A percentile compares a stretch with the other conserved stretches of the same genome.
These are phyloP conservation scores for Meyerozyma carpophila DNA, from an alignment of 1,139 yeast genomes.

Conservation along the genomic window DNA sequence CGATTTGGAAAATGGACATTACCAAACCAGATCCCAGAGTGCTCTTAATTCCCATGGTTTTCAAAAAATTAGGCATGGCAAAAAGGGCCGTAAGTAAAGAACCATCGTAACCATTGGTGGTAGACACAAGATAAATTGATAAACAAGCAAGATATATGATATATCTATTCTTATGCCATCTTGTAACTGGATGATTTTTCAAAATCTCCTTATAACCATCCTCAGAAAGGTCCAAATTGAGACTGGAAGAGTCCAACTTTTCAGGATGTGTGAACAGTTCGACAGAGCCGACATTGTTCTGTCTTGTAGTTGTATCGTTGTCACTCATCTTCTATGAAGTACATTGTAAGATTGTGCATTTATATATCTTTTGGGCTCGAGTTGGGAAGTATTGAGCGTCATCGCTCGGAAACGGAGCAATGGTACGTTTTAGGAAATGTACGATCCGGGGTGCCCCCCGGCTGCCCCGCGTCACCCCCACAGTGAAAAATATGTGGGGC, in stretches of 20 bases:
- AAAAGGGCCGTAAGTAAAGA: not conserved
- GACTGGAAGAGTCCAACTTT: not conserved
- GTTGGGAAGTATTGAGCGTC: too few species aligned
- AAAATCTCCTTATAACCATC: not conserved
- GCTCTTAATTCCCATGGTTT: not conserved
- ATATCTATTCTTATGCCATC: slow-evolving; percentile 3
- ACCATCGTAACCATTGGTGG: slow-evolving; percentile 4
- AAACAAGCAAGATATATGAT: slow-evolving; percentile 1
- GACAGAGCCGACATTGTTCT: not conserved
- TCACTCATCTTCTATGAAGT: not conserved
- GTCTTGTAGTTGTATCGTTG: not conserved
- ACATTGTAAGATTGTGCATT: too few species aligned
- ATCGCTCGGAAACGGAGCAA: not conserved
- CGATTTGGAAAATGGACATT: slow-evolving; percentile 4
- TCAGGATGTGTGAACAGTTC: not conserved
- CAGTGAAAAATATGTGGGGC: not conserved
- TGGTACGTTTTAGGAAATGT: not conserved
- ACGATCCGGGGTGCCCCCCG: not conserved
- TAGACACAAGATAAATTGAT: not conserved
- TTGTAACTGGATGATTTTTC: slow-evolving; percentile 1
- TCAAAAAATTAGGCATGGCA: not conserved
- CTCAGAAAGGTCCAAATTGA: not conserved
- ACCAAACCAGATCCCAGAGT: slow-evolving; percentile 14
- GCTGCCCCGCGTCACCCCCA: not conserved
- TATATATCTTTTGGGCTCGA: too few species aligned